Evolutionary conservation across 345 rosid genomes (phyloP), one percentile per base, ranked within the genome.

Genomic region (Hypericum perforatum): DNA sequence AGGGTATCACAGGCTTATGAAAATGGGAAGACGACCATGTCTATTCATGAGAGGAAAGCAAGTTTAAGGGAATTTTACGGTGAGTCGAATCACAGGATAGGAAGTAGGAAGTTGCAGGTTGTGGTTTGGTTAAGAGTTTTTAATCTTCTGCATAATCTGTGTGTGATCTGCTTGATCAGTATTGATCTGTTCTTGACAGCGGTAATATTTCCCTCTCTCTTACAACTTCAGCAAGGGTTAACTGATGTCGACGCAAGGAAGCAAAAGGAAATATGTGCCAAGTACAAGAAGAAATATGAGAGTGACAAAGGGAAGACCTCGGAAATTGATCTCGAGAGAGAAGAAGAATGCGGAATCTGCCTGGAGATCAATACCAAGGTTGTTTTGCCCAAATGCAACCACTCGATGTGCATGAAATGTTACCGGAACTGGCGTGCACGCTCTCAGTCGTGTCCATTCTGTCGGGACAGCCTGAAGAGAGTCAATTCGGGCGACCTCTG

Each of bases 341-440:
- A 90, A 61, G 88, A 89, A 68, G 95, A 86, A 67, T 90, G 97
- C n/a, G 90, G 88, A 5, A 90, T 90, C 39, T 90, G 97, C 70
- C 61, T 90, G 86, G 95, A 90, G 86, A 59, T 76, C 36, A 60
- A 65, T 49, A 67, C 68, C 60, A 82, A 80, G 74, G 78, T 86
- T 8, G 88, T 90, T 13, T 74, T 90, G 63, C 97, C 97, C 3
- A 68, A 75, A 56, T 86, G 97, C 85, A 65, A 54, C 61, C 97
- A 90, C 69, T 82, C 83, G 7, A 68, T 90, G 86, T 90, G 97
- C 45, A 68, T 86, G 54, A 80, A 72, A 41, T 89, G 97, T 68
- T 89, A 86, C 53, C 69, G 74, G 32, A 73, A 70, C 51, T 89
- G 97, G 97, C 78, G 74, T 0, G n/a, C 58, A 7, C 64, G 84